Evolutionary conservation across 116 monocot genomes (phyloP).

Genomic region (Iris pallida): DNA sequence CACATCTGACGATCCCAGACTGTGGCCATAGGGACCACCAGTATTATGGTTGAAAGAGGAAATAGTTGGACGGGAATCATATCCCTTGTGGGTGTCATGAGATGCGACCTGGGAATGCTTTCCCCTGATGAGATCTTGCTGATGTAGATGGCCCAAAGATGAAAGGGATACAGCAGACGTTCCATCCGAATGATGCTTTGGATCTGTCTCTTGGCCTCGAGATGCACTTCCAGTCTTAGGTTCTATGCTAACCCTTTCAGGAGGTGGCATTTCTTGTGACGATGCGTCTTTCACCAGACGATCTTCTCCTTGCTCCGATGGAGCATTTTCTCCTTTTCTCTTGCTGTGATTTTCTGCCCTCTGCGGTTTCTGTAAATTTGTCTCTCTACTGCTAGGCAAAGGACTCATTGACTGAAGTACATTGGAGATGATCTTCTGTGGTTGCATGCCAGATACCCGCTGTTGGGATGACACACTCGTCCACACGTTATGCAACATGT

Average conservation of each 20-base stretch:
- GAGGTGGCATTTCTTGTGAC: constrained; percentile 14
- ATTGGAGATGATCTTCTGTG: constrained; percentile 33
- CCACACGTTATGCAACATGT: constrained; percentile 46
- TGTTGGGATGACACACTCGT: constrained; percentile 49
- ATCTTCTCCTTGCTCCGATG: constrained; percentile 8
- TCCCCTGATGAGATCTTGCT: not conserved
- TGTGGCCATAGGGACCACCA: constrained; percentile 17
- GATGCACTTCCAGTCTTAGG: constrained; percentile 16
- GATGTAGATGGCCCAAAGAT: not conserved
- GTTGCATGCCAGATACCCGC: constrained; percentile 25
- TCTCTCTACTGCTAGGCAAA: constrained; percentile 12
- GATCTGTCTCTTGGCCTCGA: constrained; percentile 18
- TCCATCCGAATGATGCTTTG: not conserved
- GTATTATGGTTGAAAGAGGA: constrained; percentile 14
- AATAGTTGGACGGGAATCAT: constrained; percentile 18
- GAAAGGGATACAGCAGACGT: not conserved
- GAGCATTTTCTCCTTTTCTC: constrained; percentile 21
- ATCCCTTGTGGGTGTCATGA: constrained; percentile 16
- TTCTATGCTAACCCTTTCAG: constrained; percentile 24
- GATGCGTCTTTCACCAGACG: too few relatives aligned
- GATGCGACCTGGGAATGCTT: constrained; percentile 14
- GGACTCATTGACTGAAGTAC: constrained; percentile 38
- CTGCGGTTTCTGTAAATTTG: constrained; percentile 10
- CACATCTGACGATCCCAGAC: constrained; percentile 14
- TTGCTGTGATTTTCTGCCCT: constrained; percentile 26